phyloP scores from a whole-genome alignment of 1,284 basidiomycete genomes.

The Sanguinoderma infundibulare region DNA sequence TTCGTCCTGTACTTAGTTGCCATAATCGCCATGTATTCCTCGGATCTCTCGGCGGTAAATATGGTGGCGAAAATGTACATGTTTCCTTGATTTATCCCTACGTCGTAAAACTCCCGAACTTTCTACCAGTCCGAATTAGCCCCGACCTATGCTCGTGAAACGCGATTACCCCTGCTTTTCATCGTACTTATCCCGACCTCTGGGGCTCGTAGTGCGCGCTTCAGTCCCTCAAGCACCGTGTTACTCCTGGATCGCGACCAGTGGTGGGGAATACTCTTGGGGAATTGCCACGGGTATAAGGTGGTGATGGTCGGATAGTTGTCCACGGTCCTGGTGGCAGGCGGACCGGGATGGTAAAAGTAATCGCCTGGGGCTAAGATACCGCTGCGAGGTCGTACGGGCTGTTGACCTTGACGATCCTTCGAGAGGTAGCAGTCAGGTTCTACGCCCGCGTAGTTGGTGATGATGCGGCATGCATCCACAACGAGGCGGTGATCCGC shows the following conservation, averaged over 20 bases:
- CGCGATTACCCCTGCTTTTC: too few relatives aligned
- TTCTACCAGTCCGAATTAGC: too few relatives aligned
- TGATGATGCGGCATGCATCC: background rate
- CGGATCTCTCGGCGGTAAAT: too few relatives aligned
- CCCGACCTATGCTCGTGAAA: too few relatives aligned
- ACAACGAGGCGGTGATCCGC: background rate
- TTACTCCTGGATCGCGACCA: background rate
- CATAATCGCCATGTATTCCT: too few relatives aligned
- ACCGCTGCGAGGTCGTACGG: background rate
- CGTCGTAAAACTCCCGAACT: too few relatives aligned
- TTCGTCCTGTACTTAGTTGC: too few relatives aligned
- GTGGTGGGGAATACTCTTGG: background rate
- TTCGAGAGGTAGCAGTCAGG: background rate
- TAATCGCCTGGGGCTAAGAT: background rate
- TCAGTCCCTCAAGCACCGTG: too few relatives aligned
- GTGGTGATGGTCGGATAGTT: background rate
- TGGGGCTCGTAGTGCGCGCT: too few relatives aligned
- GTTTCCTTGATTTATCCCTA: too few relatives aligned
- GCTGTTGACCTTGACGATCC: background rate
- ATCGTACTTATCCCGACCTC: too few relatives aligned
- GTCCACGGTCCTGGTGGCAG: background rate
- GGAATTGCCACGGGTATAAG: background rate
- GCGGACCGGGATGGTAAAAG: background rate
- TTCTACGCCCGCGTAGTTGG: background rate
- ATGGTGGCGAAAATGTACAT: too few relatives aligned